phyloP scores from a whole-genome alignment of 768 basidiomycete genomes.

The Amanita rimosa region DNA sequence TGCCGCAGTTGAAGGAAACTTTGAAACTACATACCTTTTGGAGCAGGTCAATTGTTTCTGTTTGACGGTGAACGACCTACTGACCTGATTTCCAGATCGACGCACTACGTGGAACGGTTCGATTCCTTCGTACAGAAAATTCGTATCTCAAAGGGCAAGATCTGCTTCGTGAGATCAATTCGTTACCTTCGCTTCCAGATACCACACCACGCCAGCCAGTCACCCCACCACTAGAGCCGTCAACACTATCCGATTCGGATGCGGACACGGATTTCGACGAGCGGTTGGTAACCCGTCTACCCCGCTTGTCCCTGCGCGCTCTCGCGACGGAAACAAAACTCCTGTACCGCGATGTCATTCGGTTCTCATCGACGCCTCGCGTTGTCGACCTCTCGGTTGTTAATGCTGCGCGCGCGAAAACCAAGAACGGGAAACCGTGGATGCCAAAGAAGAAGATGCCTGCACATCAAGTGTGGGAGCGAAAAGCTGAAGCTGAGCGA shows the following conservation, averaged over 20 bases:
- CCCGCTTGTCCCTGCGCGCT: constrained; percentile 47
- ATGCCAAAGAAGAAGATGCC: constrained; percentile 72
- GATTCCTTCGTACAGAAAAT: constrained; percentile 91
- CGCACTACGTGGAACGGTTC: constrained; percentile 80
- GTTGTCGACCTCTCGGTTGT: constrained; percentile 76
- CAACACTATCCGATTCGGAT: constrained; percentile 56
- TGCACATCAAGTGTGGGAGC: constrained; percentile 69
- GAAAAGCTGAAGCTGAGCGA: constrained; percentile 65
- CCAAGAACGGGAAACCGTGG: constrained; percentile 53
- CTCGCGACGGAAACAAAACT: constrained; percentile 76
- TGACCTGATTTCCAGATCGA: constrained; percentile 51
- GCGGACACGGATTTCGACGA: constrained; percentile 28
- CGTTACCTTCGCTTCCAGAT: constrained; percentile 54
- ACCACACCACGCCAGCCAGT: constrained; percentile 30
- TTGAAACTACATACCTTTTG: constrained; percentile 80
- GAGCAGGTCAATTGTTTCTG: constrained; percentile 54
- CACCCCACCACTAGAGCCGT: constrained; percentile 61
- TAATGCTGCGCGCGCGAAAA: constrained; percentile 39
- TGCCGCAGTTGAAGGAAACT: constrained; percentile 60
- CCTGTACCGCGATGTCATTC: constrained; percentile 82
- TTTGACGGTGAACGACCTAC: constrained; percentile 1
- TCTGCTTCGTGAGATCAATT: constrained; percentile 70
- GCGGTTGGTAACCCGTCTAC: constrained; percentile 13
- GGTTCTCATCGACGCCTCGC: constrained; percentile 69
- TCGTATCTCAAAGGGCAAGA: constrained; percentile 90